A percentile compares a stretch with the other conserved stretches of the same genome.
Evolutionary conservation across 192 early-diverging fungal genomes (phyloP).

Genomic region (Coemansia sp.): DNA sequence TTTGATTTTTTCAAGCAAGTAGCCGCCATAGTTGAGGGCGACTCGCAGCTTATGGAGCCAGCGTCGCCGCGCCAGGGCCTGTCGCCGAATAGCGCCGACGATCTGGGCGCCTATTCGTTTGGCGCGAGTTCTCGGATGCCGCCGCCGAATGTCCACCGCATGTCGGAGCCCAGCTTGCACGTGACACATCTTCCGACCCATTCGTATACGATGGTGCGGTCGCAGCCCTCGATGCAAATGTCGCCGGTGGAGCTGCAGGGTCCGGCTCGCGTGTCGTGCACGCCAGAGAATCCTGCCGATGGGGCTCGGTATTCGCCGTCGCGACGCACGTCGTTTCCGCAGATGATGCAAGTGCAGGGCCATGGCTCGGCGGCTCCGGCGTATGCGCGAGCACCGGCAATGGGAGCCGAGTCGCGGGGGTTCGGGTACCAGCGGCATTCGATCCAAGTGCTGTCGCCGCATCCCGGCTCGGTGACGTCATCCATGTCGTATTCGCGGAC

Average conservation of each 20-base stretch:
- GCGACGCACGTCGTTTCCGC: slow-evolving; percentile 40
- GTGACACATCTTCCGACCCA: background rate
- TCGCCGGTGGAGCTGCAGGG: slow-evolving; percentile 1
- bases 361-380: background rate
- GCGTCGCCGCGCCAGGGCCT: slow-evolving; percentile 10
- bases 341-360: slow-evolving; percentile 11
- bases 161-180: slow-evolving; percentile 44
- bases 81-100: slow-evolving; percentile 7
- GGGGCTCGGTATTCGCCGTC: slow-evolving; percentile 20
- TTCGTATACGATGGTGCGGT: background rate
- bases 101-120: slow-evolving; percentile 35
- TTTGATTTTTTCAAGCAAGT: slow-evolving; percentile 57
- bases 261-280: slow-evolving; percentile 10
- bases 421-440: slow-evolving; percentile 9
- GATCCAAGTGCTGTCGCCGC: slow-evolving; percentile 12
- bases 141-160: slow-evolving; percentile 24
- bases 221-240: background rate
- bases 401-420: background rate
- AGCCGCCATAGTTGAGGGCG: slow-evolving; percentile 45
- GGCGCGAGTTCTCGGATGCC: background rate
- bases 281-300: slow-evolving; percentile 1
- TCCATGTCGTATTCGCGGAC: background rate
- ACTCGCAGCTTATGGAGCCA: slow-evolving; percentile 44
- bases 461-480: background rate
- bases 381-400: slow-evolving; percentile 2